Percentiles rank a stretch among this genome's conserved stretches.
These are phyloP conservation scores for Rhynchosporium agropyri DNA, from an alignment of 2,329 filamentous ascomycete species.

Conservation along the genomic window DNA sequence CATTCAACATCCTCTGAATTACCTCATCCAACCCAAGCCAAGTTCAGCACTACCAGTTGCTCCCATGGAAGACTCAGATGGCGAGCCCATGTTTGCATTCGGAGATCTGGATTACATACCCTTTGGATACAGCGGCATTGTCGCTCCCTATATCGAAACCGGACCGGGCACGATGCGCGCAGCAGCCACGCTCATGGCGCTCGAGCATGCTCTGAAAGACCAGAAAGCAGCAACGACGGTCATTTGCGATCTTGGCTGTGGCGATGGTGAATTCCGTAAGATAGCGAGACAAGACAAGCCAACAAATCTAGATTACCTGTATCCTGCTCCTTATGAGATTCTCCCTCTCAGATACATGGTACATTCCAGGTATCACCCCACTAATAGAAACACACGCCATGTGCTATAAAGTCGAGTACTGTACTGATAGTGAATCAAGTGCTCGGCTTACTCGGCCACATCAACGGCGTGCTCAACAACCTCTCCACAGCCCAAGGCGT, in stretches of 20 bases:
- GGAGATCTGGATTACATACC: constrained; percentile 38
- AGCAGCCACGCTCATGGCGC: constrained; percentile 34
- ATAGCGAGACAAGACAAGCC: neutral
- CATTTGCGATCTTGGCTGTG: constrained; percentile 34
- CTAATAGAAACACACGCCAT: neutral
- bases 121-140: constrained; percentile 26
- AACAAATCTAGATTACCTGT: neutral
- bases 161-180: constrained; percentile 32
- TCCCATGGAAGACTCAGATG: constrained; percentile 13
- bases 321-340: neutral
- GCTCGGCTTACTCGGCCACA: constrained; percentile 29
- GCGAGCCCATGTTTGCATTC: constrained; percentile 37
- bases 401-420: neutral
- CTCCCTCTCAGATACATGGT: neutral
- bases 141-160: constrained; percentile 35
- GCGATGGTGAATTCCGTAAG: constrained; percentile 35
- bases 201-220: constrained; percentile 15
- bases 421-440: constrained; percentile 18
- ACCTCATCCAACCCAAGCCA: neutral
- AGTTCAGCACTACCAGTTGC: neutral
- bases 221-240: constrained; percentile 23
- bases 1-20: neutral
- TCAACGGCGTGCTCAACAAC: constrained; percentile 21
- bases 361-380: constrained; percentile 7
- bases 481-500: constrained; percentile 23